Percentiles rank a stretch among this genome's conserved stretches.
These are phyloP conservation scores for Lasiosphaeria hispida DNA, from an alignment of 495 filamentous ascomycete genomes.

Conservation along the genomic window DNA sequence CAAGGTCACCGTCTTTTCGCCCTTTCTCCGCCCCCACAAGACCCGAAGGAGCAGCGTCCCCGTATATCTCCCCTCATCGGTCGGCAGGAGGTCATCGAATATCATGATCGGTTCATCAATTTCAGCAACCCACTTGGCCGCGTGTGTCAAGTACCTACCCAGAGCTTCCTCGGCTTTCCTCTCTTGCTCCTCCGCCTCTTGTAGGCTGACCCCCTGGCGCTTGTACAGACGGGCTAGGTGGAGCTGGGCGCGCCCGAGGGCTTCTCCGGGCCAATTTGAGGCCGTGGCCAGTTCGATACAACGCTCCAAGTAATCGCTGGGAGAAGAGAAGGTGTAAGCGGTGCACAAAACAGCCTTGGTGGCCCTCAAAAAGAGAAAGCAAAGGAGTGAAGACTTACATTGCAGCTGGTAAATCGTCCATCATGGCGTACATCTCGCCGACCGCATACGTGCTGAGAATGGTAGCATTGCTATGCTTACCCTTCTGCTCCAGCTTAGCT, in stretches of 20 bases:
- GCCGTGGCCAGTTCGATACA: constrained; percentile 5
- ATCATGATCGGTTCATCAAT: neutral
- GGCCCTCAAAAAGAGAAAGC: neutral
- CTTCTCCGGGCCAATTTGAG: neutral
- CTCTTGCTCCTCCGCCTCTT: neutral
- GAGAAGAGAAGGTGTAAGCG: neutral
- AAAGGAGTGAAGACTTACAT: constrained; percentile 9
- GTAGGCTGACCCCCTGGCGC: neutral
- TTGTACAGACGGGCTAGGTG: constrained; percentile 5
- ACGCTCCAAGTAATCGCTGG: constrained; percentile 1
- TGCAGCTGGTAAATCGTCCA: neutral
- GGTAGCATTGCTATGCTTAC: constrained; percentile 18
- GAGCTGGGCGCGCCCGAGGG: neutral
- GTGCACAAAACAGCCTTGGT: too few species aligned
- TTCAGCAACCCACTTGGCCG: neutral
- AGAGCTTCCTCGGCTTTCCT: neutral
- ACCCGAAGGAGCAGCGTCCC: neutral
- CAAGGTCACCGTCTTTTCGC: neutral
- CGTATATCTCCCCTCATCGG: constrained; percentile 4
- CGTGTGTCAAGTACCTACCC: neutral
- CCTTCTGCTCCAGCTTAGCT: constrained; percentile 8
- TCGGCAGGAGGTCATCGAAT: constrained; percentile 2
- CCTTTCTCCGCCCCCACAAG: neutral
- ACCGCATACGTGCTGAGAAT: constrained; percentile 29
- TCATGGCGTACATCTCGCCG: constrained; percentile 14